phyloP scores from a whole-genome alignment of 2,329 filamentous ascomycete genomes.

The Colletotrichum orbiculare region DNA sequence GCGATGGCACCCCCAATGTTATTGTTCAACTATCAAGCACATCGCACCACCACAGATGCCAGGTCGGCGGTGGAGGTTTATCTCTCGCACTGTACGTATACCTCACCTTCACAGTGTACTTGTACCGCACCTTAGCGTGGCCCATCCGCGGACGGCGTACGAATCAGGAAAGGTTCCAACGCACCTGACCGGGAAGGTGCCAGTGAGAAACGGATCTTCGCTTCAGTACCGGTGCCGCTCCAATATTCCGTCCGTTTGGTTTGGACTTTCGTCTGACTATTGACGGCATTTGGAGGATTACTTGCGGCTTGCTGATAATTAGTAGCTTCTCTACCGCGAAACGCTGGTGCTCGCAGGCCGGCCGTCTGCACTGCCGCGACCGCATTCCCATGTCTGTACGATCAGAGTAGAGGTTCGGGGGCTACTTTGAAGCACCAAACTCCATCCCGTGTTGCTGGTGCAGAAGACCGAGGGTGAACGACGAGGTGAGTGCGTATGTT shows the following conservation, averaged over 20 bases:
- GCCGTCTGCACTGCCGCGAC: too few species aligned
- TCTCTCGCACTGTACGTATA: constrained; percentile 23
- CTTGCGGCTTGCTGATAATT: too few species aligned
- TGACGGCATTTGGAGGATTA: too few species aligned
- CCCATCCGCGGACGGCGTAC: constrained; percentile 19
- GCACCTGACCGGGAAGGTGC: constrained; percentile 4
- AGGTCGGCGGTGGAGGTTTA: not conserved
- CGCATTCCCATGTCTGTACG: too few species aligned
- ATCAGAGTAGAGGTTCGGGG: too few species aligned
- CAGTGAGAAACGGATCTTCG: constrained; percentile 5
- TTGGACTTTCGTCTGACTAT: not conserved
- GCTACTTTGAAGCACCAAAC: not conserved
- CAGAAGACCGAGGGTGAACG: constrained; percentile 10
- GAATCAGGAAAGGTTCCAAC: constrained; percentile 27
- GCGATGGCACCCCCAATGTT: too few species aligned
- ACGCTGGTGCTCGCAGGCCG: too few species aligned
- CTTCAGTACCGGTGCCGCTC: not conserved
- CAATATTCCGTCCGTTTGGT: not conserved
- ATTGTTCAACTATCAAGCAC: too few species aligned
- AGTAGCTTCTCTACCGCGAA: too few species aligned
- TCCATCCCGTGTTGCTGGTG: constrained; percentile 26
- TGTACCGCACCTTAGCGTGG: not conserved
- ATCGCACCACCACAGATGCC: constrained; percentile 19
- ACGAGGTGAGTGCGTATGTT: too few species aligned
- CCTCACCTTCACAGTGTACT: not conserved